Base-by-base conservation (phyloP, 208 protist genomes). In the Vickermania spadyakhi region DNA sequence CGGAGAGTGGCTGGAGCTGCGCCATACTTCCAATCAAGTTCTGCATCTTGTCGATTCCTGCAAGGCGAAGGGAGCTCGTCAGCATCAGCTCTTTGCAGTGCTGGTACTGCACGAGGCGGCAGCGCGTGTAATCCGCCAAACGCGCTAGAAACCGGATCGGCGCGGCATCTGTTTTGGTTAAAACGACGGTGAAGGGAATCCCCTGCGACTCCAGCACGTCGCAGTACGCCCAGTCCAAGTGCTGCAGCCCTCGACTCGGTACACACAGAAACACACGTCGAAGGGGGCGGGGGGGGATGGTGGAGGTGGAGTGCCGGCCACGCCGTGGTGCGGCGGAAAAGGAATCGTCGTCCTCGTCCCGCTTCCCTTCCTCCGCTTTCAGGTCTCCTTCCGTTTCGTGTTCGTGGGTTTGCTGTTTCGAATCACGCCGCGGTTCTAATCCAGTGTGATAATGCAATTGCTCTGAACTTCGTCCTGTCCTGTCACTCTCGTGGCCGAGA, bases 81-180 rank as follows among this genome's bases (percentile, higher is more conserved):
- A 95, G 71, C 68, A 93, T 75, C 28, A 95, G 73, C 62, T 93
- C 85, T 31, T 93, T 85, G 67, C 89, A 95, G 26, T 91, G 73
- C 41, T 64, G 76, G 70, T 89, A 95, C 55, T 80, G 72, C 21
- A 93, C 73, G 4, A 95, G 77, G 62, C 79, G 72, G 31, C 73
- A 84, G 51, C 89, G 84, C 5, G 84, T 93, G 81, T 89, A 77
- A 62, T 92, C 89, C 0, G 77, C 74, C 26, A 95, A 64, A 0
- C 89, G 83, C 0, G 86, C 85, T 0, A 95, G 79, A n/a, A 85
- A 84, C 25, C 81, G 81, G 60, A 95, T 88, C 3, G 82, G 85
- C 0, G 81, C 84, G 21, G 75, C 75, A 55, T 95, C 89, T 1
- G 85, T 95, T 51, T 95, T 95, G n/a, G 85, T 91, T 22, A 95